Evolutionary conservation across 2,329 filamentous ascomycete genomes (phyloP).

Genomic region (Fusarium verticillioides): DNA sequence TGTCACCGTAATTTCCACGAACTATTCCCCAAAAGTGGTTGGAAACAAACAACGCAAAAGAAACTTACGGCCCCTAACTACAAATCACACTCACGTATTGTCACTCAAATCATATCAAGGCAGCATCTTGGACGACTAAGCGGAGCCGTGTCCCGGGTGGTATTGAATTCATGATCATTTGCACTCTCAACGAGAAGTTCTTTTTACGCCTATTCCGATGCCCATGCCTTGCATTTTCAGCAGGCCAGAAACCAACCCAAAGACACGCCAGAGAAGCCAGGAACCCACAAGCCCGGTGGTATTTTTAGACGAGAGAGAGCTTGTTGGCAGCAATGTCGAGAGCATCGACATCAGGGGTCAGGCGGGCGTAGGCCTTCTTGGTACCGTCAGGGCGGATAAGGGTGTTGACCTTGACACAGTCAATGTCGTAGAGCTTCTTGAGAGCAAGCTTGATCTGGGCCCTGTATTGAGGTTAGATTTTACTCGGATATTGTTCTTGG

Average conservation of each 20-base stretch:
- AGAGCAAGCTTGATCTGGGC: conserved; percentile 97
- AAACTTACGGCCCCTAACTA: background rate
- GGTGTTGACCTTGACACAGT: conserved; percentile 99
- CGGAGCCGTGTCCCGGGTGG: conserved; percentile 39
- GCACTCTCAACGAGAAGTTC: conserved; percentile 50
- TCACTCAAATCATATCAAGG: background rate
- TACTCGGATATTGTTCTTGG: background rate
- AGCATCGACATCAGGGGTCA: conserved; percentile 96
- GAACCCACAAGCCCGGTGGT: conserved; percentile 39
- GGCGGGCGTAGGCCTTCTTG: conserved; percentile 98
- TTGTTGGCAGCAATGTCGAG: conserved; percentile 99
- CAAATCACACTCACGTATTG: background rate
- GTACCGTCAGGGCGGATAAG: conserved; percentile 95
- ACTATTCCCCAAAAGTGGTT: too few species aligned
- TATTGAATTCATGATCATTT: conserved; percentile 52
- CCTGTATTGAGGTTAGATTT: conserved; percentile 56
- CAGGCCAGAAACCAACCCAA: conserved; percentile 51
- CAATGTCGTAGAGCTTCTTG: conserved; percentile 99
- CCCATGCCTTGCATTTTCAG: conserved; percentile 51
- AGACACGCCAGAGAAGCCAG: conserved; percentile 49
- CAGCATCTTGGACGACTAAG: conserved; percentile 10
- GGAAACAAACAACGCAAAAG: background rate
- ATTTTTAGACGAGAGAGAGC: conserved; percentile 77
- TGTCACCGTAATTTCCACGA: too few species aligned
- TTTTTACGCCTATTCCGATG: conserved; percentile 54